Base-by-base conservation (phyloP, 129 eudicot species). In the Arctium minus region DNA sequence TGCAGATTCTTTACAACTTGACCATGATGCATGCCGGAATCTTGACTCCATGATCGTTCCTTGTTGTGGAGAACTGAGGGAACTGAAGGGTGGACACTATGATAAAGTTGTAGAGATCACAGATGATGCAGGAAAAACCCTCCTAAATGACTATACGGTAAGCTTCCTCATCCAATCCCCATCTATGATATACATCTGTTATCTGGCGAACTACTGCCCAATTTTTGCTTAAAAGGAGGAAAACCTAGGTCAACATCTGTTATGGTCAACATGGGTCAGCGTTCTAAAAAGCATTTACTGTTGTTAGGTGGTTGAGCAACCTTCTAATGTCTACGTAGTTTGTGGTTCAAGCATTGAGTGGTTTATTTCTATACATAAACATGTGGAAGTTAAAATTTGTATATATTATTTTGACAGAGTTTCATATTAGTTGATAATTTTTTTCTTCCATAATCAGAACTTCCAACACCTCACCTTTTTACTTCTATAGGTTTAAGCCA, bases 11-110 rank as follows among this genome's bases (percentile, higher is more conserved):
- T 84, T 94, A 79, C 94, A 94, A 90, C 97, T 94, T 64, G 98
- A 94, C 86, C 93, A 85, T 73, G 97, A 92, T 79, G 98, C 98
- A 36, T 83, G 91, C 73, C 84, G 69, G 22, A 94, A 94, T 86
- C 92, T 94, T 42, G 96, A 94, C 77, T 90, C 98, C 75, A 90
- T 92, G 88, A 92, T 94, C 77, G 92, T 86, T 85, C 98, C 98
- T 85, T 92, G 94, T 79, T 89, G 92, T 76, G 93, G 92, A 75
- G 98, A 94, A 71, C 77, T 92, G 84, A 88, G 95, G 80, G 97
- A 90, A 81, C 72, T 94, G 81, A 94, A 92, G 80, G 84, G 92
- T 64, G 93, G 91, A 39, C 97, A 92, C 86, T 64, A 86, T 80
- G 93, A 92, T 80, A 92, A 94, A 87, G 88, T 85, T 48, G 94